Evolutionary conservation across 176 grass and related monocot genomes (phyloP).

Genomic region (Cenchrus purpureus): DNA sequence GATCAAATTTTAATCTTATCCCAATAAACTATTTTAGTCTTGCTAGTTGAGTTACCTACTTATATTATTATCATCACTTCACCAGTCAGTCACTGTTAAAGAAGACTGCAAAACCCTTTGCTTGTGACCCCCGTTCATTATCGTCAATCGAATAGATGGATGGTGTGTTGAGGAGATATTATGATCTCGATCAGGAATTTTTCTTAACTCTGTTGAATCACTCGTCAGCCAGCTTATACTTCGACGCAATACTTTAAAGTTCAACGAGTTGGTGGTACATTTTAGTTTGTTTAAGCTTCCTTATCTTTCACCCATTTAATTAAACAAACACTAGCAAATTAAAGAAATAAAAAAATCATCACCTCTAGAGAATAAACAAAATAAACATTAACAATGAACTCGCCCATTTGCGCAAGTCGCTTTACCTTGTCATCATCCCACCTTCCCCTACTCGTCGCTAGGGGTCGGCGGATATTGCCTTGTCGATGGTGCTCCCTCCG

Average conservation of each 20-base stretch:
- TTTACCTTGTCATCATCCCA: no score
- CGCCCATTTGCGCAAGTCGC: no score
- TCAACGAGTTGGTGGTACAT: background rate
- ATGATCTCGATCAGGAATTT: background rate
- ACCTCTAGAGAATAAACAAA: no score
- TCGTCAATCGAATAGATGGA: background rate
- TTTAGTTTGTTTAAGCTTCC: background rate
- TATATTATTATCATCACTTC: background rate
- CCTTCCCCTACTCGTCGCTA: no score
- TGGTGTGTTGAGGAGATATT: background rate
- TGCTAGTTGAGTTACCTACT: background rate
- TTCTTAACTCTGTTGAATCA: background rate
- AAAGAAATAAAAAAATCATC: no score
- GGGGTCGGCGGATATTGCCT: no score
- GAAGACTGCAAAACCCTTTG: background rate
- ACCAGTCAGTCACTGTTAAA: background rate
- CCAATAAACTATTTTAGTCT: background rate
- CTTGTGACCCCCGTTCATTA: background rate
- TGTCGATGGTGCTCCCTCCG: no score
- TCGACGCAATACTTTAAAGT: background rate
- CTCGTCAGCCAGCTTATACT: background rate
- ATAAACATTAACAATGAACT: no score
- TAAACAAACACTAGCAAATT: no score
- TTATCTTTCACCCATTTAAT: background rate
- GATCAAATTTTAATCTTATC: background rate